Percentiles rank a stretch among this genome's conserved stretches.
Conservation (phyloP, 2,329 filamentous ascomycete genomes). For the Colletotrichum sp. region DNA sequence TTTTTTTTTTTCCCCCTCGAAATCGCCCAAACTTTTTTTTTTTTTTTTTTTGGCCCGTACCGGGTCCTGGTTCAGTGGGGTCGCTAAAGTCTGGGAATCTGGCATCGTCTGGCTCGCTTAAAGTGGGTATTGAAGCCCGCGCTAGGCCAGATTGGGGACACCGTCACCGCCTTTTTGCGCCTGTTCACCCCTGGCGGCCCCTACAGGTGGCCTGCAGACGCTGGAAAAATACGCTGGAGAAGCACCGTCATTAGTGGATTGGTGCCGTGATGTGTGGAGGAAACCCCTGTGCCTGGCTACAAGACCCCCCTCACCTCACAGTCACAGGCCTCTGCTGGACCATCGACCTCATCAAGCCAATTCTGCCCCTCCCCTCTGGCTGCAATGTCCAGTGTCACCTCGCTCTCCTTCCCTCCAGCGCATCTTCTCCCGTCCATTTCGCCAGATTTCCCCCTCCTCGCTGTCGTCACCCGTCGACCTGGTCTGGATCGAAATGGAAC, state of each 20-base stretch:
- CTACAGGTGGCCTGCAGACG: conserved; percentile 2
- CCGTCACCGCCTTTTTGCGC: conserved; percentile 21
- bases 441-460: background rate
- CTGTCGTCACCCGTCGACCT: conserved; percentile 3
- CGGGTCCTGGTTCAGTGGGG: background rate
- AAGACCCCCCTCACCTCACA: background rate
- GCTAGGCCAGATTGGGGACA: background rate
- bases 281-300: conserved; percentile 3
- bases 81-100: background rate
- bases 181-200: background rate
- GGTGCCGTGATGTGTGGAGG: background rate
- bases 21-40: conserved; percentile 24
- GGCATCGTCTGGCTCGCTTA: conserved; percentile 13
- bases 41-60: conserved; percentile 31
- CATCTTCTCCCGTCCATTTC: background rate
- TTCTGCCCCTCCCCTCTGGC: conserved; percentile 1
- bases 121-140: background rate
- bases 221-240: conserved; percentile 12
- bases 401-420: background rate
- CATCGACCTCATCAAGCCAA: conserved; percentile 4
- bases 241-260: conserved; percentile 7
- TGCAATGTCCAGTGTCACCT: background rate
- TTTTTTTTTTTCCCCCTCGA: background rate
- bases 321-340: background rate
- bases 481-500: background rate